Conservation (phyloP, 2,329 filamentous ascomycete species). For the Macrophomina pseudophaseolina region DNA sequence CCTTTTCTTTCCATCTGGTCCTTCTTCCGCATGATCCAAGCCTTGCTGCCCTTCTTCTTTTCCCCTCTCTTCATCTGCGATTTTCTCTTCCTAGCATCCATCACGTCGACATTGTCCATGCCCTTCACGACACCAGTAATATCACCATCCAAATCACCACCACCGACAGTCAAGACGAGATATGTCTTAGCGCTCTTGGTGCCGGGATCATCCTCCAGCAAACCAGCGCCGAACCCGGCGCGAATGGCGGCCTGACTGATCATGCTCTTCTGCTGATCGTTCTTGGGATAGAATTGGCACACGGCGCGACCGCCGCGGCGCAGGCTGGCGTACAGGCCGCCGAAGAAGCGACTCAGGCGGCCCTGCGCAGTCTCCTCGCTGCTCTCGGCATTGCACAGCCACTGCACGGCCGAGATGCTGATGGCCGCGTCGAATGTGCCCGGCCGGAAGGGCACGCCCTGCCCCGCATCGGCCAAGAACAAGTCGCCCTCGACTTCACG, state of each 20-base stretch:
- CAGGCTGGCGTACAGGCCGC: conserved; percentile 84
- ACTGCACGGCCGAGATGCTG: conserved; percentile 95
- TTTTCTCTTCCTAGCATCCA: conserved; percentile 58
- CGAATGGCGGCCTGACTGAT: conserved; percentile 88
- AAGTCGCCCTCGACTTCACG: conserved; percentile 91
- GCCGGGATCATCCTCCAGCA: conserved; percentile 92
- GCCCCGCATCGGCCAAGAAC: conserved; percentile 92
- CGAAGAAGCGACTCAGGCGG: conserved; percentile 84
- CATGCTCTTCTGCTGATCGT: conserved; percentile 89
- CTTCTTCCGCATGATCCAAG: conserved; percentile 85
- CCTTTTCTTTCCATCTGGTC: conserved; percentile 94
- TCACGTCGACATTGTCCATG: conserved; percentile 83
- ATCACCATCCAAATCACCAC: conserved; percentile 66
- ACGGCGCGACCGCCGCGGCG: conserved; percentile 86
- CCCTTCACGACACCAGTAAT: conserved; percentile 89
- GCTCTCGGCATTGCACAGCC: conserved; percentile 95
- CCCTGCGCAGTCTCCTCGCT: conserved; percentile 82
- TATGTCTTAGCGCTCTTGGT: conserved; percentile 99
- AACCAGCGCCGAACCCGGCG: conserved; percentile 92
- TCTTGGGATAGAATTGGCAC: conserved; percentile 98
- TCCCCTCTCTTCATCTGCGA: conserved; percentile 60
- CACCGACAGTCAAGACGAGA: conserved; percentile 87
- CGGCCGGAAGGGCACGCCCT: conserved; percentile 90
- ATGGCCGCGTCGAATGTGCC: conserved; percentile 95
- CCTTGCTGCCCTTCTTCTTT: conserved; percentile 80